phyloP scores from a whole-genome alignment of 768 basidiomycete genomes.

The Lactarius akahatsu region DNA sequence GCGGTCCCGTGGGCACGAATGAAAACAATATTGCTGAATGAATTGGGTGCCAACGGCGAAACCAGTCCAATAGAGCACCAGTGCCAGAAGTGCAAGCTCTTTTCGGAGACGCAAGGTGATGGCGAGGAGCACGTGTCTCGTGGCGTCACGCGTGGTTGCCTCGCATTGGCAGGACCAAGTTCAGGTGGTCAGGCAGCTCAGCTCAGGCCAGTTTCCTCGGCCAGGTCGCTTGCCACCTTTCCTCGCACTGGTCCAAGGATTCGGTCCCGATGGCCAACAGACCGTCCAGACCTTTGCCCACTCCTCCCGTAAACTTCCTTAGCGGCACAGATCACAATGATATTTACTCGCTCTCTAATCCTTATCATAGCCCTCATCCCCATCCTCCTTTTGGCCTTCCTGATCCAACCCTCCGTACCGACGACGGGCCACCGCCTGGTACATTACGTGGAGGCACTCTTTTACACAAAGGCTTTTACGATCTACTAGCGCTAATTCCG shows the following conservation, averaged over 20 bases:
- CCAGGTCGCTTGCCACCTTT: neutral
- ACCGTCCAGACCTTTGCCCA: constrained; percentile 27
- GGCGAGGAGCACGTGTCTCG: constrained; percentile 18
- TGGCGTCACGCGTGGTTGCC: constrained; percentile 22
- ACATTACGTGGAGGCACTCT: constrained; percentile 67
- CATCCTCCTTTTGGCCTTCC: constrained; percentile 34
- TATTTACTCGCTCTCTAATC: constrained; percentile 25
- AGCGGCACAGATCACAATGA: constrained; percentile 13
- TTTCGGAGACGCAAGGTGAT: neutral
- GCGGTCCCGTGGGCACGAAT: neutral
- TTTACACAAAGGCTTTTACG: constrained; percentile 89
- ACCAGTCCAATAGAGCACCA: neutral
- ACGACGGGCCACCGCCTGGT: constrained; percentile 46
- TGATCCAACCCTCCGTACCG: constrained; percentile 32
- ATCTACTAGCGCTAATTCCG: constrained; percentile 76
- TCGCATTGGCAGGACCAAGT: constrained; percentile 1
- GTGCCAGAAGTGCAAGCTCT: neutral
- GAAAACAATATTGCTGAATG: too few species aligned
- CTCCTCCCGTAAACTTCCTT: constrained; percentile 17
- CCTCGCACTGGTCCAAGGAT: constrained; percentile 1
- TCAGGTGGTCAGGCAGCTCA: neutral
- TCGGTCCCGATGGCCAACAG: constrained; percentile 17
- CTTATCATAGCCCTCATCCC: constrained; percentile 39
- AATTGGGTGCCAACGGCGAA: neutral
- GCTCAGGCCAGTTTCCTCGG: neutral